Base-by-base conservation (phyloP, 2,329 filamentous ascomycete genomes). In the Aspergillus luchuensis region DNA sequence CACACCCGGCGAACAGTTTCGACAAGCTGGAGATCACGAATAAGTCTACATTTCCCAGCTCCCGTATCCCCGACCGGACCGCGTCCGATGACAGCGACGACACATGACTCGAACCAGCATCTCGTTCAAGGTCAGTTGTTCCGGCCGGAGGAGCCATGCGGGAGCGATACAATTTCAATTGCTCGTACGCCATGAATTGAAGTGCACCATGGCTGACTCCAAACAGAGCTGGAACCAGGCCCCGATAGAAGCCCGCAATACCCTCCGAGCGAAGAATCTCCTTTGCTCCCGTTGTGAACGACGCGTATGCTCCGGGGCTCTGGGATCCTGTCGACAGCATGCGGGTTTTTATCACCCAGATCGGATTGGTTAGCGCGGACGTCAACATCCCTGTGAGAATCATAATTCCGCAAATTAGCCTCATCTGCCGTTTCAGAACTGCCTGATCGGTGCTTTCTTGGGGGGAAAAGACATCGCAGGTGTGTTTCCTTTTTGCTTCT, bases 261-360 rank as follows among this genome's bases (percentile, higher is more conserved):
- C 95, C 95, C 73, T 98, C 93, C 2, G 83, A 83, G 17, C 77
- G 78, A 69, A 88, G 84, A 19, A 99, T 86, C 48, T 87, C 84
- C 39, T 75, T 76, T 2, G 88, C 85, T 28, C 95, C 95, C 52
- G 88, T 84, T 66, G 83, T 79, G 81, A 97, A 91, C 66, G 86
- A 89, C 15, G 86, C 84, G 77, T 99, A 99, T 1, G 94, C 95
- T 13, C 92, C 92, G 2, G 84, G 85, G 5, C 87, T 84, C 57
- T 85, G 82, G 53, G 86, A 85, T 66, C 95, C 91, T 4, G 91
- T 93, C 30, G 92, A 92, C 23, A 98, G 82, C 92, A 99, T 98
- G 64, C 95, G 90, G 8, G 94, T 98, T 81, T 98, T 98, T 75
- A 99, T 87, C 2, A 99, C 95, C 95, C 95, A 99, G 69, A 99